phyloP scores from a whole-genome alignment of 345 rosid species.

The Litchi chinensis region DNA sequence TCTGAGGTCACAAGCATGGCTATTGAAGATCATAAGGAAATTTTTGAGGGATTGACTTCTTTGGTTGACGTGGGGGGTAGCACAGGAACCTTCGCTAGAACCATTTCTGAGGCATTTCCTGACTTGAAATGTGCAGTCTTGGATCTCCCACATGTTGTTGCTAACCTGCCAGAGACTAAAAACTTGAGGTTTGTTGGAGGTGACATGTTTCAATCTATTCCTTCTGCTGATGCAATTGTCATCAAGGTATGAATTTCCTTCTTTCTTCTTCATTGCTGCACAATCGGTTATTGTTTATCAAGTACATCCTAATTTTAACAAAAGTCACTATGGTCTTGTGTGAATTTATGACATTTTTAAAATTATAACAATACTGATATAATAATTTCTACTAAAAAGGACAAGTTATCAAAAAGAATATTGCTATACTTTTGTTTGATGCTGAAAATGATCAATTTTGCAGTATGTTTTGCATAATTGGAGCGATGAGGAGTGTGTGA shows the following conservation, averaged over 20 bases:
- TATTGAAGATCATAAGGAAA: constrained; percentile 9
- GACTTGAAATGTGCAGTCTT: constrained; percentile 18
- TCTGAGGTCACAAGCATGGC: constrained; percentile 8
- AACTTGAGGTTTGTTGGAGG: constrained; percentile 24
- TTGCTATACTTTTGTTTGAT: too few relatives aligned
- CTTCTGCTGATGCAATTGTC: constrained; percentile 15
- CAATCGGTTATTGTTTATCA: too few relatives aligned
- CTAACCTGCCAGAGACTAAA: neutral
- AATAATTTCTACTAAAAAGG: too few relatives aligned
- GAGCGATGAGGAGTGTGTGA: constrained; percentile 48
- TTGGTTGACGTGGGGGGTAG: constrained; percentile 35
- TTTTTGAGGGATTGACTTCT: constrained; percentile 24
- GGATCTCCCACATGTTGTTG: constrained; percentile 27
- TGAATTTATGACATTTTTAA: too few relatives aligned
- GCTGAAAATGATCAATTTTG: too few relatives aligned
- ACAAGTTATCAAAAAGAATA: too few relatives aligned
- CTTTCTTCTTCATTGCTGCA: too few relatives aligned
- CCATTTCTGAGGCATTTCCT: constrained; percentile 21
- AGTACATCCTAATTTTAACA: too few relatives aligned
- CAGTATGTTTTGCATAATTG: constrained; percentile 43
- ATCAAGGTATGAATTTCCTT: neutral
- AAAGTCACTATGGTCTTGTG: too few relatives aligned
- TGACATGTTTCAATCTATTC: constrained; percentile 25
- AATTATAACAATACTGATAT: too few relatives aligned
- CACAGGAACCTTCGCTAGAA: constrained; percentile 22